Evolutionary conservation across 441 rosid genomes (phyloP).

Genomic region (Francoa sonchifolia): DNA sequence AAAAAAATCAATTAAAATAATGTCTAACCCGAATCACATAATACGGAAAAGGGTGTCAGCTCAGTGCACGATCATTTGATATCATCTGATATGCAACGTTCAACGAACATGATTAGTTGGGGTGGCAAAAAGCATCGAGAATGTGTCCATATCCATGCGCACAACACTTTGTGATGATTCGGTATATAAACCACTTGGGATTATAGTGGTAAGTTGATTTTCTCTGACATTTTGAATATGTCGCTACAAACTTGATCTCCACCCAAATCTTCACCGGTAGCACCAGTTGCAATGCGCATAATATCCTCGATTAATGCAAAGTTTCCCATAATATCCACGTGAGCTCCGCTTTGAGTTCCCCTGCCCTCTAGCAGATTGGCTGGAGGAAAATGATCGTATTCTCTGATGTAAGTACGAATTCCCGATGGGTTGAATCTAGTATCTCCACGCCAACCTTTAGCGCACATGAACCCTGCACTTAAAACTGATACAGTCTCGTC

Average conservation of each 20-base stretch:
- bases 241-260: slow-evolving; percentile 72
- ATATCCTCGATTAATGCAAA: slow-evolving; percentile 83
- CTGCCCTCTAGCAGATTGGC: slow-evolving; percentile 79
- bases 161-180: too few relatives aligned
- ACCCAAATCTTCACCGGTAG: slow-evolving; percentile 62
- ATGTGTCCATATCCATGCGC: too few relatives aligned
- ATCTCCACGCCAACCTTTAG: slow-evolving; percentile 96
- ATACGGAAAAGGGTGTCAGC: too few relatives aligned
- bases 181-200: neutral
- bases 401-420: slow-evolving; percentile 53
- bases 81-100: too few relatives aligned
- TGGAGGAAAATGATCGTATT: slow-evolving; percentile 78
- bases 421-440: slow-evolving; percentile 90
- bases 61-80: too few relatives aligned
- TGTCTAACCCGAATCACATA: too few relatives aligned
- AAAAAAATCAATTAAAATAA: too few relatives aligned
- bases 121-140: too few relatives aligned
- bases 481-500: slow-evolving; percentile 90
- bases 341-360: slow-evolving; percentile 83
- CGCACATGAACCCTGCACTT: slow-evolving; percentile 90
- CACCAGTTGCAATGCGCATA: slow-evolving; percentile 87
- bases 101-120: too few relatives aligned
- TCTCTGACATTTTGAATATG: slow-evolving; percentile 75
- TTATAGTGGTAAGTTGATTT: slow-evolving; percentile 54
- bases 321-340: slow-evolving; percentile 96